Evolutionary conservation across 805 yeast species (phyloP).

Genomic region (Candida railenensis): DNA sequence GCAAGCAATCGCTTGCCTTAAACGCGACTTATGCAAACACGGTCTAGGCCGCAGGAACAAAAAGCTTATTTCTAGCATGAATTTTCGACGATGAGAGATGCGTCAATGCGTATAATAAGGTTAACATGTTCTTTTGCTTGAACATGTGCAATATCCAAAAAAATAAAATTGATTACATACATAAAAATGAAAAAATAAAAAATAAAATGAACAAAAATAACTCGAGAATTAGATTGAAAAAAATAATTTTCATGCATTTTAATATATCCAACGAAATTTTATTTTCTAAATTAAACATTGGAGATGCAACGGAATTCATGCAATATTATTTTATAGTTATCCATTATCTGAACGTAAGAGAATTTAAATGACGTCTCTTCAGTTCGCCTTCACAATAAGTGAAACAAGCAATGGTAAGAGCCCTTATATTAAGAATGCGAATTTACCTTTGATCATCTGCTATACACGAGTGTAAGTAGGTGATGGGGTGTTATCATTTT

Average conservation of each 20-base stretch:
- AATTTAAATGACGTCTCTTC: not conserved
- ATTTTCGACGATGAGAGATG: slow-evolving; percentile 3
- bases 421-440: not conserved
- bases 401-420: not conserved
- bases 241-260: not conserved
- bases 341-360: not conserved
- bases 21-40: not conserved
- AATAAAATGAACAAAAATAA: too few relatives aligned
- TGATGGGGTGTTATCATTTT: not conserved
- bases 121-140: slow-evolving; percentile 3
- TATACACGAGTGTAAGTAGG: not conserved
- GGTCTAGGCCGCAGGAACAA: slow-evolving; percentile 6
- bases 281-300: not conserved
- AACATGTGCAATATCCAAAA: not conserved
- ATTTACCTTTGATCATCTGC: not conserved
- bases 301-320: not conserved
- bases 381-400: not conserved
- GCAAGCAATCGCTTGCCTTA: slow-evolving; percentile 1
- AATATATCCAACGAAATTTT: not conserved
- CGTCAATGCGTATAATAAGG: slow-evolving; percentile 1
- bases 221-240: not conserved
- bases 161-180: not conserved
- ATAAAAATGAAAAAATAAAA: too few relatives aligned
- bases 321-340: too few relatives aligned
- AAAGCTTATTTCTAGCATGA: not conserved